Base-by-base conservation (phyloP, 495 filamentous ascomycete species). In the Oleoguttula mirabilis region DNA sequence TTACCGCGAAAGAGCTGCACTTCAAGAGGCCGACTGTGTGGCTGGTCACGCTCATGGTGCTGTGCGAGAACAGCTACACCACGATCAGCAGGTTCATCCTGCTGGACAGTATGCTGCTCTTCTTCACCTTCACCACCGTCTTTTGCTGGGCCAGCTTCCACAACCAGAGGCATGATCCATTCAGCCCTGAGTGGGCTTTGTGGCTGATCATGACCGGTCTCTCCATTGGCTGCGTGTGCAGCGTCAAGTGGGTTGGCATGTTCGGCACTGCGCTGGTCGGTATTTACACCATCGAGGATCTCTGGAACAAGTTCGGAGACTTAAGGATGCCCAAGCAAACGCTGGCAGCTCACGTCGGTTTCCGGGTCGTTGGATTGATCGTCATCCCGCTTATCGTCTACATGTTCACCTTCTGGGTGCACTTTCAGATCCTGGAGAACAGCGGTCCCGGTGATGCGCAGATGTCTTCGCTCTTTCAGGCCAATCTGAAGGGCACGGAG, bases 401-500 rank as follows among this genome's bases (percentile, higher is more conserved):
- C 60, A 79, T 94, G 68, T 77, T 93, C 57, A 92, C 86, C 21
- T 98, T 98, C 61, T 93, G 78, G 47, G 66, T 88, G 39, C 90
- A 98, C 59, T 98, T 98, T 58, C 69, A 82, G 32, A 81, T 98
- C 34, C 69, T 98, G 37, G 82, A 88, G 60, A 94, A 92, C 65
- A 90, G 79, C 60, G 90, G 90, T 5, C 90, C 90, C 1, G 90
- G 90, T 33, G 90, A 98, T 66, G 90, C 90, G 4, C 90, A 98
- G 59, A 98, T 98, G 90, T 94, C 88, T 63, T 98, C 90, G 15
- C 75, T 98, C 30, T 98, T 98, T 72, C 90, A 98, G 55, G 90
- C 90, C 17, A 98, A 98, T 52, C 72, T 98, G 27, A 77, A 69
- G 48, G 92, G 92, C 16, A 96, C 87, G 21, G 82, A 95, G 41